phyloP scores from a whole-genome alignment of 2,329 filamentous ascomycete genomes.

The Apiospora kogelbergensis region DNA sequence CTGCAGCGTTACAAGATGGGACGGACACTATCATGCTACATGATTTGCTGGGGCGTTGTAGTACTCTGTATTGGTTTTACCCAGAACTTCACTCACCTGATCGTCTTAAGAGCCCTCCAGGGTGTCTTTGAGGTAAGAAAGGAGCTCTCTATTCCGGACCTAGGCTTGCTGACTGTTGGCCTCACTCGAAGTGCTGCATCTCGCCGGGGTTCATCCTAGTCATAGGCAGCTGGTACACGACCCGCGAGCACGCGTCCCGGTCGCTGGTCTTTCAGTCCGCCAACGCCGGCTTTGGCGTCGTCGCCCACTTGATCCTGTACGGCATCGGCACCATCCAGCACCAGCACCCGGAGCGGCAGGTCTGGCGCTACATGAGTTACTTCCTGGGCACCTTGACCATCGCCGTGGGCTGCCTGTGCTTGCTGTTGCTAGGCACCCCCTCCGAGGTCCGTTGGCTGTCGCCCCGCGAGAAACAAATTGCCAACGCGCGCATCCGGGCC shows the following conservation, averaged over 20 bases:
- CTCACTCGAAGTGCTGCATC: conserved; percentile 32
- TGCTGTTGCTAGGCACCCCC: conserved; percentile 36
- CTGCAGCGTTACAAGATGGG: conserved; percentile 32
- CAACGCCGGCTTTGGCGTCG: conserved; percentile 37
- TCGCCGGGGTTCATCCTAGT: conserved; percentile 39
- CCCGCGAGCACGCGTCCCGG: conserved; percentile 36
- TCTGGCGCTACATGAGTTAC: conserved; percentile 40
- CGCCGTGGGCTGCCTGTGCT: conserved; percentile 30
- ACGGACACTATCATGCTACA: conserved; percentile 30
- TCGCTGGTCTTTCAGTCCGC: conserved; percentile 37
- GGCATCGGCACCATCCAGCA: conserved; percentile 34
- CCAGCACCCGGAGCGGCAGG: conserved; percentile 28
- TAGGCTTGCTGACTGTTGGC: background rate
- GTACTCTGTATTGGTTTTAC: conserved; percentile 38
- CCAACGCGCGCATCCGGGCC: conserved; percentile 33
- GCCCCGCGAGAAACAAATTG: conserved; percentile 36
- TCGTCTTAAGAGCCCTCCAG: conserved; percentile 36
- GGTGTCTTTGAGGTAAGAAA: conserved; percentile 34
- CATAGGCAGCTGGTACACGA: conserved; percentile 38
- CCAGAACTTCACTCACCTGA: conserved; percentile 37
- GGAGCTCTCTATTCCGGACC: too few relatives aligned
- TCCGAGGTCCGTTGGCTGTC: conserved; percentile 38
- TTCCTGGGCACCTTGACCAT: conserved; percentile 37
- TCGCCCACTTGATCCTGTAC: conserved; percentile 36
- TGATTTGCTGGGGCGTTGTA: conserved; percentile 34